A percentile compares a stretch with the other conserved stretches of the same genome.
Conservation (phyloP, 805 yeast genomes). For the Candida railenensis region DNA sequence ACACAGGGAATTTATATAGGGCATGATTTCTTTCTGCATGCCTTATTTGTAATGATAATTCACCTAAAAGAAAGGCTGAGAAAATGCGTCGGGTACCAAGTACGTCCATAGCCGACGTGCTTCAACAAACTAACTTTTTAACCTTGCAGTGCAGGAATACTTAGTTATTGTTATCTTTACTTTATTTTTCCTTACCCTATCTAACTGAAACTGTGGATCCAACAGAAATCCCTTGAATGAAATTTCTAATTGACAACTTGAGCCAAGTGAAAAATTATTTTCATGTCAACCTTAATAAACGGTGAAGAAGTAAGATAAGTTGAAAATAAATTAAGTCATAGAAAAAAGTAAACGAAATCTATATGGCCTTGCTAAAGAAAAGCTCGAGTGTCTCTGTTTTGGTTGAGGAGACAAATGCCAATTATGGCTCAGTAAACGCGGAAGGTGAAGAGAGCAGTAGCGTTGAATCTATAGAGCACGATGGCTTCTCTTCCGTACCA, state of each 20-base stretch:
- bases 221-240: background rate
- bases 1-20: background rate
- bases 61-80: too few species aligned
- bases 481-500: slow-evolving; percentile 14
- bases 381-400: background rate
- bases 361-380: background rate
- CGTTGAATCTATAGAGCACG: background rate
- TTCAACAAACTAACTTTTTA: background rate
- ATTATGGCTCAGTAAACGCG: slow-evolving; percentile 1
- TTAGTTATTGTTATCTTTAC: background rate
- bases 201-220: slow-evolving; percentile 2
- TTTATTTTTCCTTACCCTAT: too few species aligned
- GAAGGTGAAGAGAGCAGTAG: background rate
- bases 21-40: too few species aligned
- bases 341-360: too few species aligned
- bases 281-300: too few species aligned
- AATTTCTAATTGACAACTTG: background rate
- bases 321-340: too few species aligned
- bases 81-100: too few species aligned
- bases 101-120: background rate
- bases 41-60: too few species aligned
- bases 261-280: background rate
- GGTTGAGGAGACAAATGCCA: background rate
- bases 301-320: too few species aligned
- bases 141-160: background rate